Percentiles rank a stretch among this genome's conserved stretches.
Conservation (phyloP, 208 protist species). For the Leishmania guyanensis region DNA sequence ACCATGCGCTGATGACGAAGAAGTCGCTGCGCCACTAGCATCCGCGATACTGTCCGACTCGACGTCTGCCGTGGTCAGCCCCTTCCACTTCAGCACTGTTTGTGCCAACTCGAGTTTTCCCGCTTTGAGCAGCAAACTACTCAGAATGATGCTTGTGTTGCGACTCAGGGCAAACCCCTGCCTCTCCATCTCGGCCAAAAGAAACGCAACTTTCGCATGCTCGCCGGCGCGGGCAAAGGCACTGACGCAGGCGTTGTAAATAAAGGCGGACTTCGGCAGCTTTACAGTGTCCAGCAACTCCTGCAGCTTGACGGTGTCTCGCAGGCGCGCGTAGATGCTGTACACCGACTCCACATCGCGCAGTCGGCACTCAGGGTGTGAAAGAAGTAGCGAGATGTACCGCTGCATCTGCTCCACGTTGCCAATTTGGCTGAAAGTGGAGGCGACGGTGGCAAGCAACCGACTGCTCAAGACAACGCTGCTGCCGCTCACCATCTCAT, state of each 20-base stretch:
- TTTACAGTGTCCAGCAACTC: slow-evolving; percentile 75
- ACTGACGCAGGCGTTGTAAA: slow-evolving; percentile 87
- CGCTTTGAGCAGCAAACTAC: slow-evolving; percentile 86
- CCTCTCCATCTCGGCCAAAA: slow-evolving; percentile 84
- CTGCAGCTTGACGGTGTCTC: slow-evolving; percentile 84
- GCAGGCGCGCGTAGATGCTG: slow-evolving; percentile 78
- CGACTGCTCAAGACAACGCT: slow-evolving; percentile 63
- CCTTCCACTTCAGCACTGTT: slow-evolving; percentile 87
- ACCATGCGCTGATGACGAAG: not conserved
- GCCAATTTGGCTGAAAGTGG: slow-evolving; percentile 69
- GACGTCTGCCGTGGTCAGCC: slow-evolving; percentile 29
- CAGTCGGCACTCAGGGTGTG: slow-evolving; percentile 70
- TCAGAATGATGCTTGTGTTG: slow-evolving; percentile 87
- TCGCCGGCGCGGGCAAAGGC: slow-evolving; percentile 88
- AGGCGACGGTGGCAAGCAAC: slow-evolving; percentile 77
- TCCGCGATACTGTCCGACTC: not conserved
- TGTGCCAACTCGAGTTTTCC: slow-evolving; percentile 88
- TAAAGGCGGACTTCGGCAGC: slow-evolving; percentile 66
- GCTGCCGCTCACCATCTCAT: slow-evolving; percentile 74
- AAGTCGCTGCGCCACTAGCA: too few relatives aligned
- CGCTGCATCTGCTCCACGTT: slow-evolving; percentile 78
- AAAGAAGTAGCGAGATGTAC: slow-evolving; percentile 74
- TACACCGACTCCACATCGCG: slow-evolving; percentile 87
- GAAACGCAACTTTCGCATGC: slow-evolving; percentile 78
- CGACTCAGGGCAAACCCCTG: slow-evolving; percentile 66